phyloP scores from a whole-genome alignment of 2,329 filamentous ascomycete species.

The Cercospora citrullina region DNA sequence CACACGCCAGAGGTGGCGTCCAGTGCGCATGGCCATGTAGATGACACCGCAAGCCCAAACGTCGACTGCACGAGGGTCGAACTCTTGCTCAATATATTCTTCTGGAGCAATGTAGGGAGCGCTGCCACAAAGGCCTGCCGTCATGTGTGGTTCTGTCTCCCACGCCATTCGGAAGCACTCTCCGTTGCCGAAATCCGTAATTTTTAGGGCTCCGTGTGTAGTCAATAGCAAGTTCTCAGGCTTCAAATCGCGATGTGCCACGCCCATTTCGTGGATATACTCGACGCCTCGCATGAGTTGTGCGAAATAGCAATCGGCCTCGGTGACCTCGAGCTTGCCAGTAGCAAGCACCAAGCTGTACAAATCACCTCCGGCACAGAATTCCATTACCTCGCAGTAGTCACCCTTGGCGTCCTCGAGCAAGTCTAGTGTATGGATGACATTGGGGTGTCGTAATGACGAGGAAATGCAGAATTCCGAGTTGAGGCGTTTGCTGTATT shows the following conservation, averaged over 20 bases:
- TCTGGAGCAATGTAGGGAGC: constrained; percentile 97
- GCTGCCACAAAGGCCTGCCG: constrained; percentile 91
- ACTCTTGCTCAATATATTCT: constrained; percentile 92
- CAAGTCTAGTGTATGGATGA: constrained; percentile 95
- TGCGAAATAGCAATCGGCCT: constrained; percentile 98
- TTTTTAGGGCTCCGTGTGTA: constrained; percentile 88
- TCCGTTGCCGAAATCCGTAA: constrained; percentile 97
- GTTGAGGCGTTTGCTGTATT: constrained; percentile 95
- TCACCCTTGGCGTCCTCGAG: constrained; percentile 95
- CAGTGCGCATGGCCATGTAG: constrained; percentile 99
- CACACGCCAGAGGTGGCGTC: constrained; percentile 93
- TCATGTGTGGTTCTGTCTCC: constrained; percentile 98
- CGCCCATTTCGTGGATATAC: constrained; percentile 99
- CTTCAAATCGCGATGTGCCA: constrained; percentile 94
- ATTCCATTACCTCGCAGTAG: constrained; percentile 99
- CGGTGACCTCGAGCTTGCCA: constrained; percentile 84
- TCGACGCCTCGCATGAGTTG: constrained; percentile 98
- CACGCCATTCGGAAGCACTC: constrained; percentile 99
- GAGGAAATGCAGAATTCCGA: constrained; percentile 99
- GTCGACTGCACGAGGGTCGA: constrained; percentile 95
- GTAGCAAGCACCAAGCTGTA: constrained; percentile 91
- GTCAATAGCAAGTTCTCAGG: constrained; percentile 95
- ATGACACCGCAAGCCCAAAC: constrained; percentile 98
- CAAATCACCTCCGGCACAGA: constrained; percentile 91
- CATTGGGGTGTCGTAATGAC: constrained; percentile 91